Percentiles rank a stretch among this genome's conserved stretches.
Evolutionary conservation across 352 stramenopile species (phyloP).

Genomic region (Phytophthora nicotianae): DNA sequence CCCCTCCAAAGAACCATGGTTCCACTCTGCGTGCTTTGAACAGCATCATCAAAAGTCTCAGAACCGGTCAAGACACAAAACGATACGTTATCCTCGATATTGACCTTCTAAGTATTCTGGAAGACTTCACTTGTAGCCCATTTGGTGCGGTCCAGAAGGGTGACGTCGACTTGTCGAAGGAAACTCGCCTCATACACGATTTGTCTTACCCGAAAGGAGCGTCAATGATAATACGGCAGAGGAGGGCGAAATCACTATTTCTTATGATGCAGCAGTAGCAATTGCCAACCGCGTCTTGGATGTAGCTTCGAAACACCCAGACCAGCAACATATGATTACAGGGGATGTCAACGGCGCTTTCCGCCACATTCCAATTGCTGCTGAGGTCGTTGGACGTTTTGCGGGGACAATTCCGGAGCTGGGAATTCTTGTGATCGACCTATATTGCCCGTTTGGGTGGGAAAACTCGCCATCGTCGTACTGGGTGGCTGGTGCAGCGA

Average conservation of each 20-base stretch:
- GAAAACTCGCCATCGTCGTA: conserved; percentile 12
- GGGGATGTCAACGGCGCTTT: conserved; percentile 8
- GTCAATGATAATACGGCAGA: conserved; percentile 15
- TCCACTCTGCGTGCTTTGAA: conserved; percentile 11
- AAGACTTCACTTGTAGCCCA: conserved; percentile 10
- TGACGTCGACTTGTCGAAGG: background rate
- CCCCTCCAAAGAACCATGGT: conserved; percentile 8
- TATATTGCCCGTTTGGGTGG: conserved; percentile 18
- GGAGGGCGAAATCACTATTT: background rate
- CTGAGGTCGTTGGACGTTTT: conserved; percentile 3
- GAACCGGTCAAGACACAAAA: conserved; percentile 12
- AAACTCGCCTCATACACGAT: conserved; percentile 20
- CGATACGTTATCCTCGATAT: conserved; percentile 23
- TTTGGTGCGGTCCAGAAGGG: conserved; percentile 21
- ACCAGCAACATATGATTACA: background rate
- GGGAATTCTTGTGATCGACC: conserved; percentile 8
- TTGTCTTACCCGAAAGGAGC: background rate
- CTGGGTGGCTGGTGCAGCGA: conserved; percentile 5
- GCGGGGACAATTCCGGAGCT: conserved; percentile 11
- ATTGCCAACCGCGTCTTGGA: conserved; percentile 3
- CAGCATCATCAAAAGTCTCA: conserved; percentile 14
- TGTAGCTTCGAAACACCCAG: background rate
- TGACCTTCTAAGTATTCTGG: background rate
- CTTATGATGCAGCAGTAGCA: conserved; percentile 3
- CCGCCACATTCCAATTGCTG: conserved; percentile 6